Base-by-base conservation (phyloP, 1,284 basidiomycete genomes). In the Naganishia albida region DNA sequence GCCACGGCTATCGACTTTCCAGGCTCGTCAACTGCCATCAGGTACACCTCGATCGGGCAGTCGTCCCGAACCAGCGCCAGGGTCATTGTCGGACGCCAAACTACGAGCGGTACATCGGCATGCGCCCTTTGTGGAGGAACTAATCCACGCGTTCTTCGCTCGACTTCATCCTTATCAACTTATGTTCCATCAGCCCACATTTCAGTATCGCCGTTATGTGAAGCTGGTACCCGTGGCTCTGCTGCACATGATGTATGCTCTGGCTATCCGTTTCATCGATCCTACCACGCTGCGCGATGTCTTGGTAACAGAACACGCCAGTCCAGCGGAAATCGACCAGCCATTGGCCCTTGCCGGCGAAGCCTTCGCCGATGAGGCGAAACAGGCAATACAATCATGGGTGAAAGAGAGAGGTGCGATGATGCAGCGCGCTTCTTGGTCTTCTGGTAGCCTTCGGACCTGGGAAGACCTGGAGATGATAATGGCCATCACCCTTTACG, bases 151-250 rank as follows among this genome's bases (percentile, higher is more conserved):
- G 72, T 81, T 81, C 70, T 76, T 81, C 67, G 73, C 75, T 18
- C 73, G 76, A 34, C 73, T 80, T 7, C 74, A 75, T 20, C 80
- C 81, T 28, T 78, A 78, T 69, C 73, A 72, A 44, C 69, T 74
- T 46, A 78, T 81, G 73, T 72, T 81, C 56, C 80, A 82, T 68
- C 70, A 72, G 23, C 73, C 80, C 26, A 80, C 78, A 2, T 81
- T 82, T 72, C 70, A 78, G 12, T 75, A 81, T 64, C 77, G 80
- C 13, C 71, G 78, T 15, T 80, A 79, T 67, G 75, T 78, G 43
- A 73, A 72, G 40, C 75, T 75, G 51, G 72, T 78, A 3, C 77
- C 79, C 15, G 75, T 77, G 6, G 71, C 78, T 46, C 72, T 81
- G n/a, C 72, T 81, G 55, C 75, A 80, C 68, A 73, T 78, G 44